phyloP scores from a whole-genome alignment of 1,284 basidiomycete genomes.

The Tetrapyrgos nigripes region DNA sequence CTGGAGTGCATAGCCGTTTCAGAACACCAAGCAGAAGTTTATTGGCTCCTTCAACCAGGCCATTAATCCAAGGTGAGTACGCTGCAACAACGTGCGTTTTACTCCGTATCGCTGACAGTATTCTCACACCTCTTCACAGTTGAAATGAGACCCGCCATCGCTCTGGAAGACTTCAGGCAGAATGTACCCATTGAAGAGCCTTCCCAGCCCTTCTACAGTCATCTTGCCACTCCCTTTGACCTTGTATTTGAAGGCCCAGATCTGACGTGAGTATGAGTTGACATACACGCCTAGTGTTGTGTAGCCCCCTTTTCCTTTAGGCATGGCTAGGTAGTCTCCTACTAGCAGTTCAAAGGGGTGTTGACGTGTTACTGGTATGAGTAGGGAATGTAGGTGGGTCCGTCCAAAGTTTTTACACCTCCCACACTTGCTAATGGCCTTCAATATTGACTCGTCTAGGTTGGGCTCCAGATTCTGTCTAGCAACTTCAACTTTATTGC shows the following conservation, averaged over 20 bases:
- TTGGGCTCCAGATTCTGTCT: constrained; percentile 35
- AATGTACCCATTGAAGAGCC: constrained; percentile 29
- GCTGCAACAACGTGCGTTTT: constrained; percentile 32
- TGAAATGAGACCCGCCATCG: constrained; percentile 46
- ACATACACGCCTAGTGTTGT: constrained; percentile 32
- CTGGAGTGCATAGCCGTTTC: constrained; percentile 37
- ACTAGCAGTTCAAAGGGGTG: too few species aligned
- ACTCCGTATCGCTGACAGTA: constrained; percentile 33
- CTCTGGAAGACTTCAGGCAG: too few species aligned
- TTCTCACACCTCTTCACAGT: constrained; percentile 34
- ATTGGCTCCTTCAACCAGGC: constrained; percentile 41
- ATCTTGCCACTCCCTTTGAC: constrained; percentile 29
- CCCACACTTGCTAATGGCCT: too few species aligned
- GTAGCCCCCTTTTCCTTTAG: too few species aligned
- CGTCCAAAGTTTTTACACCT: too few species aligned
- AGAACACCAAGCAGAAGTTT: constrained; percentile 34
- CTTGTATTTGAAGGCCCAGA: constrained; percentile 36
- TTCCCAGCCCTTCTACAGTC: constrained; percentile 24
- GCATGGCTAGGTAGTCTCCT: too few species aligned
- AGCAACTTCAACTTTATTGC: constrained; percentile 30
- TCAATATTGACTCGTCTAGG: constrained; percentile 34
- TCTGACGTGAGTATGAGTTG: constrained; percentile 32
- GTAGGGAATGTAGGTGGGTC: too few species aligned
- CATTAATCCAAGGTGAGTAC: constrained; percentile 48
- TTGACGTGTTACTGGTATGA: too few species aligned